Percentiles rank a stretch among this genome's conserved stretches.
These are phyloP conservation scores for Pharnaceum exiguum DNA, from an alignment of 148 eudicot species.

Conservation along the genomic window DNA sequence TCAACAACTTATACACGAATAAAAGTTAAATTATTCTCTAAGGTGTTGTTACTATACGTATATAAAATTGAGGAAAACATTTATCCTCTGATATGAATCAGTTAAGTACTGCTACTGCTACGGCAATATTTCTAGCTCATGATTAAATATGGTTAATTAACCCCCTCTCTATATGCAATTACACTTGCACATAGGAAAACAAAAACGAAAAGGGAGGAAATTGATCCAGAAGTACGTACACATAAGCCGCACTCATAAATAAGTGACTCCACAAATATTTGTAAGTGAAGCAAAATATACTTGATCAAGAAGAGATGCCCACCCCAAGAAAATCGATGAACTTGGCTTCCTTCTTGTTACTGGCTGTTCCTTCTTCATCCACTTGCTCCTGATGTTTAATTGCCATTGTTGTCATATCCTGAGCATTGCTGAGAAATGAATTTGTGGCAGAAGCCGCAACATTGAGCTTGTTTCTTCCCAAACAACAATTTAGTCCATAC, in stretches of 20 bases:
- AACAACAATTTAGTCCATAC: slow-evolving; percentile 4
- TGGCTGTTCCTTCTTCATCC: background rate
- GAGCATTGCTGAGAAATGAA: background rate
- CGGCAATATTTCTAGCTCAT: too few relatives aligned
- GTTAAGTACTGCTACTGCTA: too few relatives aligned
- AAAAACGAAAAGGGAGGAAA: slow-evolving; percentile 12
- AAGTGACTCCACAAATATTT: background rate
- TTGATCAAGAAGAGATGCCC: slow-evolving; percentile 52
- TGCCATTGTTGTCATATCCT: background rate
- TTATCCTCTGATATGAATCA: too few relatives aligned
- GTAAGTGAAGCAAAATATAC: background rate
- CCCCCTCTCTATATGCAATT: slow-evolving; percentile 21
- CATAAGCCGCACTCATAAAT: slow-evolving; percentile 2
- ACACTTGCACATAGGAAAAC: slow-evolving; percentile 15
- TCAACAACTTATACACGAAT: slow-evolving; percentile 7
- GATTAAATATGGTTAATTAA: slow-evolving; percentile 7
- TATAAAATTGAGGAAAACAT: background rate
- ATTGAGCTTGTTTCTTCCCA: slow-evolving; percentile 9
- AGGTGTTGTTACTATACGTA: too few relatives aligned
- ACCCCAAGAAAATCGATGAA: slow-evolving; percentile 93
- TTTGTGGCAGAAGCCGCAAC: background rate
- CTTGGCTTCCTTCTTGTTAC: slow-evolving; percentile 32
- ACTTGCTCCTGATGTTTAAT: slow-evolving; percentile 5
- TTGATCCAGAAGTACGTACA: background rate
- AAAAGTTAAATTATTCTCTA: background rate